Base-by-base conservation (phyloP, 805 yeast species). In the Saturnispora hagleri region DNA sequence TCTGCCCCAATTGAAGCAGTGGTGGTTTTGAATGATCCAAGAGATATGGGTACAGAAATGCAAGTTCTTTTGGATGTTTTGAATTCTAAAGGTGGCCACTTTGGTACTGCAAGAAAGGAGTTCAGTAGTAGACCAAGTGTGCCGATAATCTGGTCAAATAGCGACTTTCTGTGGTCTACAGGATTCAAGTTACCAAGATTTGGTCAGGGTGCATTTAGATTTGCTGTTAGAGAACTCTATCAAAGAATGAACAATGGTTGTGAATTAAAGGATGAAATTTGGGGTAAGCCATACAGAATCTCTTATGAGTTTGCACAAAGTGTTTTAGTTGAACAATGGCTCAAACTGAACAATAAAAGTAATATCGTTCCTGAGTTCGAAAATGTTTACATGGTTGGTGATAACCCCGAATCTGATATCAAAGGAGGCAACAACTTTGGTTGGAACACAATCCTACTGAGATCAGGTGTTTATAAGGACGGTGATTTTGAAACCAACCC, bases 351-450 rank as follows among this genome's bases (percentile, higher is more conserved):
- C 34, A 55, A 55, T 26, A 45, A 43, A 7, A 45, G 31, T 2
- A n/a, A 53, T 4, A 70, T 69, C 48, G 53, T 62, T 13, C 85
- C 85, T 0, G 63, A 76, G 9, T 72, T 84, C 59, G 68, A 71
- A 34, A 67, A 75, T n/a, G 84, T 93, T 1, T 90, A 75, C 69
- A 93, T 93, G 99, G 87, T 93, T 34, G 99, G 99, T 24, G 99
- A 93, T 68, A 93, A 93, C 65, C 98, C 97, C 3, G 93, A 83
- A 24, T 80, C 89, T 47, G 99, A 93, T 64, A 93, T 93, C 51
- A 74, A 75, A 54, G 99, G 99, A 0, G 99, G 96, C 2, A 83
- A 85, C 60, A 70, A 72, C 50, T 82, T 82, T 63, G 96, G 97
- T 2, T 93, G 98, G 98, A 80, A 84, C 46, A 82, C 93, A 13